A percentile compares a stretch with the other conserved stretches of the same genome.
Evolutionary conservation across 495 filamentous ascomycete species (phyloP).

Genomic region (Penicilliopsis zonata): DNA sequence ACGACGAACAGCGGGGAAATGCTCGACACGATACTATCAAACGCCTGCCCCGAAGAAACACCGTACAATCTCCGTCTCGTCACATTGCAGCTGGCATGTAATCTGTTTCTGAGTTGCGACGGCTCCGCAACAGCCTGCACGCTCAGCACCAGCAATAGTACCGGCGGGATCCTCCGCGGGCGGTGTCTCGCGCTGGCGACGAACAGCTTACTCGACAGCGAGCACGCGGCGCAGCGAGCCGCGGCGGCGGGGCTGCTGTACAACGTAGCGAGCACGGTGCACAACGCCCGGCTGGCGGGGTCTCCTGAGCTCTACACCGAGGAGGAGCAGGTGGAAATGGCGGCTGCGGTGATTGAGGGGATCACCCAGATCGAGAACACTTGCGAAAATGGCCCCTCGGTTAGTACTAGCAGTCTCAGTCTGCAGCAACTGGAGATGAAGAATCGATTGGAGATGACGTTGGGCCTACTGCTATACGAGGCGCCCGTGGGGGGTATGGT

Average conservation of each 20-base stretch:
- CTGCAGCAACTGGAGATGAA: conserved; percentile 61
- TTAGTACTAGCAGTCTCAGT: too few species aligned
- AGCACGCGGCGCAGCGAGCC: conserved; percentile 45
- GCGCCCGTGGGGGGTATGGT: conserved; percentile 56
- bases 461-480: conserved; percentile 64
- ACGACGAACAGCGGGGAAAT: conserved; percentile 79
- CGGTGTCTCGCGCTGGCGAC: conserved; percentile 33
- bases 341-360: conserved; percentile 65
- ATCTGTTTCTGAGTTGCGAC: conserved; percentile 51
- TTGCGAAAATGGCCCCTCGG: too few species aligned
- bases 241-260: conserved; percentile 74
- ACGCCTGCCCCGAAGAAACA: too few species aligned
- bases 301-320: conserved; percentile 49
- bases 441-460: conserved; percentile 56
- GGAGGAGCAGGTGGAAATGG: conserved; percentile 63
- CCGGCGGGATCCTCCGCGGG: conserved; percentile 20
- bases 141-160: conserved; percentile 18
- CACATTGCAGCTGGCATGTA: conserved; percentile 53
- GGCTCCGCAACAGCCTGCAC: conserved; percentile 36
- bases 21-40: conserved; percentile 49
- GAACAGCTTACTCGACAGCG: conserved; percentile 41
- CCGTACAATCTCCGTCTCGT: conserved; percentile 80
- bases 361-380: conserved; percentile 55
- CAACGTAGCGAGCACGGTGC: conserved; percentile 64
- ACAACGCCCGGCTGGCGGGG: conserved; percentile 45